Evolutionary conservation across 345 rosid species (phyloP).

Genomic region (Odontarrhena argentea): DNA sequence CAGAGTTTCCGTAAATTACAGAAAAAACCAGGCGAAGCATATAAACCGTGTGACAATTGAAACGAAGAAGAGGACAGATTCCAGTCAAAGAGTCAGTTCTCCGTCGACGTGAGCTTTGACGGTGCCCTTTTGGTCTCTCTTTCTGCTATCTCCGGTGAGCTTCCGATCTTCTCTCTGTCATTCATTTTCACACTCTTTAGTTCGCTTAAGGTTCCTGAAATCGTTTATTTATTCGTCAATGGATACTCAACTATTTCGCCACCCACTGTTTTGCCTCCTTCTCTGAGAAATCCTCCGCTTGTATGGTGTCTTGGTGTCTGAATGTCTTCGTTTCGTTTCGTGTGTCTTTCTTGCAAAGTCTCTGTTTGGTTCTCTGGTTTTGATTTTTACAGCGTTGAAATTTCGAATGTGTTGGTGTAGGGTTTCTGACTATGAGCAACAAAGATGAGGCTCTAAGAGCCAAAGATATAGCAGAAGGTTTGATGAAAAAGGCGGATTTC

Average conservation of each 20-base stretch:
- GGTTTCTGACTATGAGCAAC: conserved; percentile 58
- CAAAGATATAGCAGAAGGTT: conserved; percentile 63
- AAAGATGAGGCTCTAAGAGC: conserved; percentile 92
- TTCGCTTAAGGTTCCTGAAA: neutral
- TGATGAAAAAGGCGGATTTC: conserved; percentile 65
- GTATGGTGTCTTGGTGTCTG: neutral
- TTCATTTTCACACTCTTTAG: conserved; percentile 4
- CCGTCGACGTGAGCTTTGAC: conserved; percentile 33
- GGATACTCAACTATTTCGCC: neutral
- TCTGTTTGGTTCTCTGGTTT: neutral
- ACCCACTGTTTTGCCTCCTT: neutral
- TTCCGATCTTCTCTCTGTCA: conserved; percentile 4
- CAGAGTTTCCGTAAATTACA: conserved; percentile 27
- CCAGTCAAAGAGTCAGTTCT: conserved; percentile 36
- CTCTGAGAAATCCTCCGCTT: neutral
- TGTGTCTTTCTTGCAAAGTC: neutral
- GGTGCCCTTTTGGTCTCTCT: conserved; percentile 2
- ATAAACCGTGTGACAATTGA: conserved; percentile 22
- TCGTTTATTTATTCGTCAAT: conserved; percentile 2
- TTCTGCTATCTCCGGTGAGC: conserved; percentile 28
- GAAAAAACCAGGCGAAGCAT: conserved; percentile 25
- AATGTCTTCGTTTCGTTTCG: neutral
- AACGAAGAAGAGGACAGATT: conserved; percentile 31
- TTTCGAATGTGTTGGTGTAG: conserved; percentile 20
- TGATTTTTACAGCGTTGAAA: neutral